Evolutionary conservation across 192 early-diverging fungal genomes (phyloP).

Genomic region (Umbelopsis isabellina): DNA sequence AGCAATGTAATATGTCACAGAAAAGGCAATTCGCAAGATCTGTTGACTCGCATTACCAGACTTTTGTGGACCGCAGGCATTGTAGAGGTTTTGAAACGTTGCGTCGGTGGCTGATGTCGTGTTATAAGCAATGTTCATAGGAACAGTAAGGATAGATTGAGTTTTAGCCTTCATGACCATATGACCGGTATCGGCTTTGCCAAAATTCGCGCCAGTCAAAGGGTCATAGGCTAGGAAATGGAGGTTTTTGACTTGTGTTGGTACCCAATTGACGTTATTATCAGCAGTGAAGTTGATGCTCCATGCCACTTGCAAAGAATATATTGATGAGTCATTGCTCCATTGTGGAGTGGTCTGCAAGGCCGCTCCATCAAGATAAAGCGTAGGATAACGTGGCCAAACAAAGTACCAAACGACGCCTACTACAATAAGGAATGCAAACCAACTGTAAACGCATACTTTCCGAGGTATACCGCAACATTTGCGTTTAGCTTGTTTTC

Average conservation of each 20-base stretch:
- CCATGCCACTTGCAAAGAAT: constrained; percentile 24
- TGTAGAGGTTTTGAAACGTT: constrained; percentile 21
- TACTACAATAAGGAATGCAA: constrained; percentile 23
- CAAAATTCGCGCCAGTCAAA: constrained; percentile 21
- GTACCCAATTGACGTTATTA: constrained; percentile 36
- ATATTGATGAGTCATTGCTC: constrained; percentile 8
- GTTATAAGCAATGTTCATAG: constrained; percentile 26
- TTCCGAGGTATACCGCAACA: constrained; percentile 9
- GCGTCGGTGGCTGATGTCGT: constrained; percentile 11
- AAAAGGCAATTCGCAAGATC: constrained; percentile 23
- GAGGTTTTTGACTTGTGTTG: constrained; percentile 24
- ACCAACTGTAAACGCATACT: constrained; percentile 8
- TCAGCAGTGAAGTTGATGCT: constrained; percentile 30
- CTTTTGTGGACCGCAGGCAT: constrained; percentile 21
- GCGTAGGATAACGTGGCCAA: constrained; percentile 29
- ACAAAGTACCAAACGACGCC: constrained; percentile 36
- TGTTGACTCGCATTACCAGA: constrained; percentile 21
- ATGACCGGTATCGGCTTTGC: constrained; percentile 17
- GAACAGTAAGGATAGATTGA: constrained; percentile 18
- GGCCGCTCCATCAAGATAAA: constrained; percentile 17
- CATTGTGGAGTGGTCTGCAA: constrained; percentile 12
- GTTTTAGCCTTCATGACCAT: constrained; percentile 21
- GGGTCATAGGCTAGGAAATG: constrained; percentile 14
- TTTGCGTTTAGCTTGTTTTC: background rate
- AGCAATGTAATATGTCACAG: constrained; percentile 28